A percentile compares a stretch with the other conserved stretches of the same genome.
phyloP scores from a whole-genome alignment of 1,284 basidiomycete genomes.

The Sanghuangporus baumii region DNA sequence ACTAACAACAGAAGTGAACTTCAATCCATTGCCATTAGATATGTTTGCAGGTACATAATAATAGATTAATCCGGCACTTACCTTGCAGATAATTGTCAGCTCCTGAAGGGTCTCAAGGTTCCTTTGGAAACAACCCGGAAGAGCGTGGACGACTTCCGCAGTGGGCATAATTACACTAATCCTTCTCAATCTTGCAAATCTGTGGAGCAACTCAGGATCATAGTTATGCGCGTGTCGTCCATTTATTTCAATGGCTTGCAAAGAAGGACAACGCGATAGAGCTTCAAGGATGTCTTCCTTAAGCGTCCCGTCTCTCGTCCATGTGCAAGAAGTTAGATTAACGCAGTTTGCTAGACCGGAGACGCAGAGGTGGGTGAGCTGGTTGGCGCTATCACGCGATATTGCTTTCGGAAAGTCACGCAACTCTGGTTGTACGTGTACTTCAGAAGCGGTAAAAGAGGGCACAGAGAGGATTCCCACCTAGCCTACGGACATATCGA shows the following conservation, averaged over 20 bases:
- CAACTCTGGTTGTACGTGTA: constrained; percentile 35
- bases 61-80: constrained; percentile 23
- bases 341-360: constrained; percentile 52
- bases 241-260: constrained; percentile 62
- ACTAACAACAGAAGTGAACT: constrained; percentile 44
- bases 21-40: not conserved
- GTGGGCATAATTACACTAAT: constrained; percentile 71
- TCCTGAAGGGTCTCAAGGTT: constrained; percentile 42
- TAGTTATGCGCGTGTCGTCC: constrained; percentile 53
- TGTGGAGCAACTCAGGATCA: constrained; percentile 41
- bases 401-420: constrained; percentile 56
- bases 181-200: constrained; percentile 42
- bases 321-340: constrained; percentile 56
- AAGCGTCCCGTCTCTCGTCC: constrained; percentile 72
- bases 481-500: constrained; percentile 46
- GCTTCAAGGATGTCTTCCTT: constrained; percentile 48
- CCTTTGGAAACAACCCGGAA: constrained; percentile 45
- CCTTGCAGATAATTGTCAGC: constrained; percentile 66
- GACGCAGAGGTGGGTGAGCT: constrained; percentile 36
- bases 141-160: constrained; percentile 39
- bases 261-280: constrained; percentile 34
- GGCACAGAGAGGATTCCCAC: constrained; percentile 31
- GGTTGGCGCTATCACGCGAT: constrained; percentile 17
- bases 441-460: not conserved
- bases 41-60: not conserved